Percentiles rank a stretch among this genome's conserved stretches.
phyloP scores from a whole-genome alignment of 306 rosid genomes.

The Astragalus glycyphyllos region DNA sequence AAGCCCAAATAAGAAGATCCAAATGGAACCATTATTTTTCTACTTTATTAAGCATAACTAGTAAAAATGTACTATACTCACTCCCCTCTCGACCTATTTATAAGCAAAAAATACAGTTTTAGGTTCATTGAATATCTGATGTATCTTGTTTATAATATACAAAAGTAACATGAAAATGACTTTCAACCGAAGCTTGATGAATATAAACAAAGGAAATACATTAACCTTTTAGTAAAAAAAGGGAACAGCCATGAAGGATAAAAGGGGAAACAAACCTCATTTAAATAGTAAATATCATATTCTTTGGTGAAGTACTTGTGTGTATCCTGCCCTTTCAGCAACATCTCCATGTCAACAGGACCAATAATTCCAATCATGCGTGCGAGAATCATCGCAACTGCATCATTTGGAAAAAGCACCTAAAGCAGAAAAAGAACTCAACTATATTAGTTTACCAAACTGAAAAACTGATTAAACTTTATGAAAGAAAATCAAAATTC shows the following conservation, averaged over 20 bases:
- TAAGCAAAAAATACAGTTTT: too few relatives aligned
- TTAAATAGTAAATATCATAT: constrained; percentile 73
- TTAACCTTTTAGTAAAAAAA: not conserved
- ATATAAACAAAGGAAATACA: not conserved
- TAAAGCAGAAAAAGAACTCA: constrained; percentile 40
- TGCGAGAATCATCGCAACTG: constrained; percentile 75
- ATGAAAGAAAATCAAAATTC: constrained; percentile 17
- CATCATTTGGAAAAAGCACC: constrained; percentile 94
- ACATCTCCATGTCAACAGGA: constrained; percentile 84
- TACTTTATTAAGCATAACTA: not conserved
- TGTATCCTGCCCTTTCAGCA: constrained; percentile 82
- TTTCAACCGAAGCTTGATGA: not conserved
- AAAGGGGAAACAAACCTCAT: constrained; percentile 72
- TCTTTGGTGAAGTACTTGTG: constrained; percentile 90
- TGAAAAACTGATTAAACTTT: not conserved
- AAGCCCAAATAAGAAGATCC: too few relatives aligned
- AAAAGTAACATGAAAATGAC: not conserved
- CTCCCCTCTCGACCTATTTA: not conserved
- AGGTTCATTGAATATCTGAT: too few relatives aligned
- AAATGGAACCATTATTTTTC: not conserved
- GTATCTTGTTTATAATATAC: not conserved
- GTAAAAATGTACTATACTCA: not conserved
- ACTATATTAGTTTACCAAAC: constrained; percentile 1
- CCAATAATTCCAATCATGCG: constrained; percentile 91
- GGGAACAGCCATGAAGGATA: not conserved